These are phyloP conservation scores for Luffa aegyptiaca DNA, from an alignment of 306 rosid species.

Conservation along the genomic window DNA sequence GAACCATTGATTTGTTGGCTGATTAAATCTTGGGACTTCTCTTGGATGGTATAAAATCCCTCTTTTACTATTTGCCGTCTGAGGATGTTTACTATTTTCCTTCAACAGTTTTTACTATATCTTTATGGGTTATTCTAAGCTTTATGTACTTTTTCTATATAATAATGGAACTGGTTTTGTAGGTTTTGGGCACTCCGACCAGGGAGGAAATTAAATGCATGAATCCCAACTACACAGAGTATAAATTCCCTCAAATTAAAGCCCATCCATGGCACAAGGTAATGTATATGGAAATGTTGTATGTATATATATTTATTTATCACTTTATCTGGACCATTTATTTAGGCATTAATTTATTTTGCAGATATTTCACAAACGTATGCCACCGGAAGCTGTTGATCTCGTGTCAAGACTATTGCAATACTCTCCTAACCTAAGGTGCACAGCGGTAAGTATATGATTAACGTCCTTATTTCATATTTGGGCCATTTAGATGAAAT, in stretches of 20 bases:
- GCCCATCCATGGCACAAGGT: constrained; percentile 99
- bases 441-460: constrained; percentile 66
- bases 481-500: background rate
- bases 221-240: constrained; percentile 97
- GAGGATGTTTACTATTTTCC: background rate
- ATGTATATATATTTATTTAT: background rate
- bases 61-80: background rate
- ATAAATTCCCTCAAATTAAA: constrained; percentile 95
- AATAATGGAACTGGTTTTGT: constrained; percentile 10
- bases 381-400: constrained; percentile 99
- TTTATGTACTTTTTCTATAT: background rate
- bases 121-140: background rate
- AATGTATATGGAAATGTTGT: background rate
- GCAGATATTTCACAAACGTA: constrained; percentile 90
- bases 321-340: background rate
- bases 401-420: constrained; percentile 89
- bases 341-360: constrained; percentile 5
- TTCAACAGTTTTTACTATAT: background rate
- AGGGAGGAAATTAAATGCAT: constrained; percentile 98
- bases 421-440: constrained; percentile 87
- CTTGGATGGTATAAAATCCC: background rate
- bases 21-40: background rate
- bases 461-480: background rate
- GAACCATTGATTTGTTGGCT: background rate
- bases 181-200: constrained; percentile 97